phyloP scores from a whole-genome alignment of 495 filamentous ascomycete genomes.

The Xylaria longipes region DNA sequence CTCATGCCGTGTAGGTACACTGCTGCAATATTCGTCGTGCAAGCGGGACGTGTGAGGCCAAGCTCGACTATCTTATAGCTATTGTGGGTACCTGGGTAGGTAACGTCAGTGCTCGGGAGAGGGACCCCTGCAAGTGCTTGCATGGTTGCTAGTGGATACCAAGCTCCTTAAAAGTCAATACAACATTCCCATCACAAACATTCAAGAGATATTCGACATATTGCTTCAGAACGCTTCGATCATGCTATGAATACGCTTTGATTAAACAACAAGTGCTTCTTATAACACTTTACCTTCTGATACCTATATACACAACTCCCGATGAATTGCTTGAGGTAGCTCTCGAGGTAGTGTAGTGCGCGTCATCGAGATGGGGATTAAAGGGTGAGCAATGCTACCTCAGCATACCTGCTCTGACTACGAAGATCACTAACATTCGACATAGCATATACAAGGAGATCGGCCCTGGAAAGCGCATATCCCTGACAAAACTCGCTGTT shows the following conservation, averaged over 20 bases:
- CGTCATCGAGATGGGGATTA: conserved; percentile 61
- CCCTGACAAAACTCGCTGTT: conserved; percentile 82
- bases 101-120: background rate
- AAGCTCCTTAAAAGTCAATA: conserved; percentile 28
- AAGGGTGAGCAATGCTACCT: conserved; percentile 52
- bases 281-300: background rate
- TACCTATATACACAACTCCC: background rate
- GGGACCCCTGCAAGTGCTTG: conserved; percentile 11
- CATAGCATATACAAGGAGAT: conserved; percentile 87
- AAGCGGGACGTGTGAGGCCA: background rate
- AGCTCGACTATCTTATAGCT: background rate
- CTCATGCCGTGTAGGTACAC: background rate
- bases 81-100: background rate
- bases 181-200: conserved; percentile 16
- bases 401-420: background rate
- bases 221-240: conserved; percentile 1
- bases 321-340: conserved; percentile 19
- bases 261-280: background rate
- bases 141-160: conserved; percentile 31
- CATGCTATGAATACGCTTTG: background rate
- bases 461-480: conserved; percentile 77
- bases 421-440: conserved; percentile 30
- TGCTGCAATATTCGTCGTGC: background rate
- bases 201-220: background rate
- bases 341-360: background rate